Conservation (phyloP, 1,284 basidiomycete genomes). For the Vanrija humicola region DNA sequence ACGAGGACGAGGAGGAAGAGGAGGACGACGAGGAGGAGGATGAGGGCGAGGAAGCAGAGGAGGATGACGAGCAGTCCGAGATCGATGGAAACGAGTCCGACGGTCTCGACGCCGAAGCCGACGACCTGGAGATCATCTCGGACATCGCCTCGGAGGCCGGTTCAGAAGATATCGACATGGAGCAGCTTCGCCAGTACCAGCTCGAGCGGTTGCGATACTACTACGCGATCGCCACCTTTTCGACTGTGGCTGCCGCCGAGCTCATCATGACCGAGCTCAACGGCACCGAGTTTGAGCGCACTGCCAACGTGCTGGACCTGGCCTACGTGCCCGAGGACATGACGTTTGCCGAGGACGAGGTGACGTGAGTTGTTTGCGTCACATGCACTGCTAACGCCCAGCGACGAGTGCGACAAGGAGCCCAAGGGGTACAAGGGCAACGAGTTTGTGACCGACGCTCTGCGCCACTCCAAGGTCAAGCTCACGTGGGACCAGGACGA, state of each 20-base stretch:
- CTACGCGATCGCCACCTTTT: conserved; percentile 92
- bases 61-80: conserved; percentile 48
- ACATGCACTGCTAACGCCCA: conserved; percentile 39
- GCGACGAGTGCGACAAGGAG: conserved; percentile 76
- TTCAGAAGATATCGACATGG: conserved; percentile 71
- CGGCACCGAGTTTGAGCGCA: conserved; percentile 92
- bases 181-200: conserved; percentile 87
- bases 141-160: conserved; percentile 40
- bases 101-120: conserved; percentile 20
- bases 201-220: conserved; percentile 93
- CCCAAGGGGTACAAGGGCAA: conserved; percentile 70
- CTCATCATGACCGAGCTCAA: conserved; percentile 85
- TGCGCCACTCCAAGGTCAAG: conserved; percentile 97
- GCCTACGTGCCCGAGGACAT: conserved; percentile 92
- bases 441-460: conserved; percentile 91
- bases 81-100: conserved; percentile 10
- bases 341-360: conserved; percentile 75
- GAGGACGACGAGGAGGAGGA: conserved; percentile 23
- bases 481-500: conserved; percentile 99
- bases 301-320: conserved; percentile 93
- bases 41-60: conserved; percentile 35
- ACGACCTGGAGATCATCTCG: conserved; percentile 37
- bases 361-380: conserved; percentile 52
- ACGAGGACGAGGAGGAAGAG: conserved; percentile 16
- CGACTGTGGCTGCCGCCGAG: conserved; percentile 69